Evolutionary conservation across 2,329 filamentous ascomycete genomes (phyloP).

Genomic region (Colletotrichum navitas): DNA sequence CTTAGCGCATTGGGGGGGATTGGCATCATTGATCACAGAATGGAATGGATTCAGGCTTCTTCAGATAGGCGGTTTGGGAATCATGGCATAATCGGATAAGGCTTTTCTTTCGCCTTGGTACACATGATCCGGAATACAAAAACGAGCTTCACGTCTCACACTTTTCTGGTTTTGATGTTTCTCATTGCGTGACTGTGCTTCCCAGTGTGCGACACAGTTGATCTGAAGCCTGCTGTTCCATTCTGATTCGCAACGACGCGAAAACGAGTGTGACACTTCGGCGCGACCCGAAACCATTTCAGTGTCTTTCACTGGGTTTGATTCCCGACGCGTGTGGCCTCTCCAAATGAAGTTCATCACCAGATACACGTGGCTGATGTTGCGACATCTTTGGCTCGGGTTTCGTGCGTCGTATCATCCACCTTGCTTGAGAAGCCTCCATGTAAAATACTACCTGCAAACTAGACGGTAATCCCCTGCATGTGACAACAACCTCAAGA

Average conservation of each 20-base stretch:
- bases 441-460: background rate
- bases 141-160: constrained; percentile 3
- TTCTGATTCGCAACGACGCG: background rate
- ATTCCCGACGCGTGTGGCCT: background rate
- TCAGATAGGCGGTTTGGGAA: constrained; percentile 8
- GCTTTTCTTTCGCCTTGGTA: constrained; percentile 3
- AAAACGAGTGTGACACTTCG: background rate
- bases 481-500: background rate
- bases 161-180: background rate
- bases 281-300: background rate
- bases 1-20: background rate
- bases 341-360: background rate
- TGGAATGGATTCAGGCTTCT: background rate
- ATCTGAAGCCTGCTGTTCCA: background rate
- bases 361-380: background rate
- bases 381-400: background rate
- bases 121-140: background rate
- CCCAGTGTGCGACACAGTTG: background rate
- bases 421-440: background rate
- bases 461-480: background rate
- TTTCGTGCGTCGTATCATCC: background rate
- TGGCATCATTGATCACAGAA: background rate
- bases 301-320: background rate
- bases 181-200: background rate
- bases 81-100: background rate